Conservation (phyloP, 371 early-diverging fungal species). For the Mucor indicus region DNA sequence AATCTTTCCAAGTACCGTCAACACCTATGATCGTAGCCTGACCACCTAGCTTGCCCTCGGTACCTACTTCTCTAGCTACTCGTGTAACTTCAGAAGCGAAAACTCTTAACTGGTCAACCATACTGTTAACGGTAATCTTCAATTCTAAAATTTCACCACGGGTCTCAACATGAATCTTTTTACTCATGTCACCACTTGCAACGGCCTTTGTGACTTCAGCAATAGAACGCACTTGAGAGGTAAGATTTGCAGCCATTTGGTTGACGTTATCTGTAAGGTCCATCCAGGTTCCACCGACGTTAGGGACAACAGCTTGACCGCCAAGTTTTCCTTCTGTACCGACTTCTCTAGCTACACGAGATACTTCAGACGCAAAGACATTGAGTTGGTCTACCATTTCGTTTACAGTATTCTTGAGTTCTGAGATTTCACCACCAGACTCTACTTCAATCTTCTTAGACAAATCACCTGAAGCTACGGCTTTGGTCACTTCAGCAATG, state of each 20-base stretch:
- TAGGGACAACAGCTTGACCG: conserved; percentile 37
- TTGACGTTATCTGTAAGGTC: conserved; percentile 39
- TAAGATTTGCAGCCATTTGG: conserved; percentile 43
- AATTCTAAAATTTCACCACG: conserved; percentile 35
- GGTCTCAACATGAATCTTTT: conserved; percentile 38
- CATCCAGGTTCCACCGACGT: conserved; percentile 38
- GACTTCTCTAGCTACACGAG: conserved; percentile 37
- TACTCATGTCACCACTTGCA: conserved; percentile 28
- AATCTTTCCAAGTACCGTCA: too few species aligned
- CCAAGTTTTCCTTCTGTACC: conserved; percentile 41
- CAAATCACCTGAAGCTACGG: conserved; percentile 26
- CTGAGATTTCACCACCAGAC: conserved; percentile 27
- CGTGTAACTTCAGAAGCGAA: conserved; percentile 51
- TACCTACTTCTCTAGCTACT: conserved; percentile 49
- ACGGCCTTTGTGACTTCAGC: conserved; percentile 56
- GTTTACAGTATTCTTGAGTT: conserved; percentile 31
- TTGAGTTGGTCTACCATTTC: conserved; percentile 36
- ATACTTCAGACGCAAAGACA: conserved; percentile 44
- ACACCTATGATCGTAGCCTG: conserved; percentile 52
- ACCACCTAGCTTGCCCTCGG: conserved; percentile 48
- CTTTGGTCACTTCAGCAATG: conserved; percentile 31
- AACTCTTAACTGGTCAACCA: conserved; percentile 27
- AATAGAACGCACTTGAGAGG: conserved; percentile 52
- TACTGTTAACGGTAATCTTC: conserved; percentile 33
- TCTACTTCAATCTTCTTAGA: conserved; percentile 32